phyloP scores from a whole-genome alignment of 768 basidiomycete species.

The Cyathus striatus region DNA sequence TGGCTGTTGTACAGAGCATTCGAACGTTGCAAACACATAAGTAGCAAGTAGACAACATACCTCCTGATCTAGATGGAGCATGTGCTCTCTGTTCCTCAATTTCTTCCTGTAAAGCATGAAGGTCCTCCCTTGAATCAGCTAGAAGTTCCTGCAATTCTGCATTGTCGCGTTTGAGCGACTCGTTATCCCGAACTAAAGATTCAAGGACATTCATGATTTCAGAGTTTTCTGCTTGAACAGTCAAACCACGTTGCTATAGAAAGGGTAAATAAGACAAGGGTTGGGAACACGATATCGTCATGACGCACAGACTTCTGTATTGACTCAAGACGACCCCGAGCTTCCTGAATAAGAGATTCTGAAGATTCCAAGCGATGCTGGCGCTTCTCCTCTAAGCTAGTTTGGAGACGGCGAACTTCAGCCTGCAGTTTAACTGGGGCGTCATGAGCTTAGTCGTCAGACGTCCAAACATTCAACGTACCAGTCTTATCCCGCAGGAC shows the following conservation, averaged over 20 bases:
- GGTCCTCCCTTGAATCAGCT: constrained; percentile 72
- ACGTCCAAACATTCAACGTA: constrained; percentile 17
- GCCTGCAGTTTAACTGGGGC: constrained; percentile 60
- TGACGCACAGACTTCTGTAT: constrained; percentile 55
- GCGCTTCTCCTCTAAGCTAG: constrained; percentile 58
- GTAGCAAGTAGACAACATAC: constrained; percentile 22
- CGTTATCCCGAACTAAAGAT: constrained; percentile 83
- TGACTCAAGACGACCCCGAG: constrained; percentile 56
- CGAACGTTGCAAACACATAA: not conserved
- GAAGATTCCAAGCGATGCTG: constrained; percentile 58
- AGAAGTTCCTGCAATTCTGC: constrained; percentile 73
- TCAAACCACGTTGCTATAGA: constrained; percentile 31
- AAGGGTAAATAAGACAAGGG: no score
- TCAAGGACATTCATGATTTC: constrained; percentile 72
- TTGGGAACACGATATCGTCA: no score
- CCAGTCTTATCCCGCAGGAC: constrained; percentile 66
- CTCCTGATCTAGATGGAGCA: constrained; percentile 32
- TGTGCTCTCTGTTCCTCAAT: constrained; percentile 65
- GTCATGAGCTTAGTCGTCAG: not conserved
- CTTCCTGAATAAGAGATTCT: constrained; percentile 62
- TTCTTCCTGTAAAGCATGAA: constrained; percentile 65
- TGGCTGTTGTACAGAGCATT: constrained; percentile 16
- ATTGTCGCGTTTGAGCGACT: constrained; percentile 76
- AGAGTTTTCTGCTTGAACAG: constrained; percentile 41
- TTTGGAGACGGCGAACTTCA: constrained; percentile 61